Percentiles rank a stretch among this genome's conserved stretches.
phyloP scores from a whole-genome alignment of 441 rosid genomes.

The Erysimum pusillum region DNA sequence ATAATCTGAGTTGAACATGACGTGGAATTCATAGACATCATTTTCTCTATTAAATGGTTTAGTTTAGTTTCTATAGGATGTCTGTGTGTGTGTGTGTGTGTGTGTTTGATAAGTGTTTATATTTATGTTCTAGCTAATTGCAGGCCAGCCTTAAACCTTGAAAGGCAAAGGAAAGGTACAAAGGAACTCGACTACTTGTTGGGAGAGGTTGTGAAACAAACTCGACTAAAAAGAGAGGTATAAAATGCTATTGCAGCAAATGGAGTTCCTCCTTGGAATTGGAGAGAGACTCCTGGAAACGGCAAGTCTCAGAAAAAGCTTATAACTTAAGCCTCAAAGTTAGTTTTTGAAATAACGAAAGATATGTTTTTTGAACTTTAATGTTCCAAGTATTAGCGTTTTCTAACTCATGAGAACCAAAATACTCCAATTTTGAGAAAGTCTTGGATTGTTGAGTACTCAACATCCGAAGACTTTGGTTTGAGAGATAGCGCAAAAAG shows the following conservation, averaged over 20 bases:
- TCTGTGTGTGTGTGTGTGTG: slow-evolving; percentile 3
- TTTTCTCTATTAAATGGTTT: slow-evolving; percentile 28
- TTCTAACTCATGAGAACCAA: slow-evolving; percentile 15
- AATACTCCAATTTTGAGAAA: slow-evolving; percentile 34
- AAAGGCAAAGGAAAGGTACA: no score
- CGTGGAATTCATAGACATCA: neutral
- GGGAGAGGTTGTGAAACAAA: no score
- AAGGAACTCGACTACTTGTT: no score
- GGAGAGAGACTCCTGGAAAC: slow-evolving; percentile 94
- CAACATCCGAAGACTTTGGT: slow-evolving; percentile 43
- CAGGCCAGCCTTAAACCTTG: no score
- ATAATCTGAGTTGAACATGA: neutral
- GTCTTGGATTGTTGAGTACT: slow-evolving; percentile 52
- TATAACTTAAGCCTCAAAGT: slow-evolving; percentile 34
- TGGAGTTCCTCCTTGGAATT: slow-evolving; percentile 98
- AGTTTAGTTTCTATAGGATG: slow-evolving; percentile 25
- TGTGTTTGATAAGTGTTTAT: slow-evolving; percentile 24
- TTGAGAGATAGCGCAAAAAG: slow-evolving; percentile 62
- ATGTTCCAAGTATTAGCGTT: no score
- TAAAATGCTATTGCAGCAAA: slow-evolving; percentile 83
- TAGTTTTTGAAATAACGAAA: slow-evolving; percentile 19
- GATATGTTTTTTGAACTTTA: slow-evolving; percentile 9
- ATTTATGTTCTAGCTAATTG: slow-evolving; percentile 68
- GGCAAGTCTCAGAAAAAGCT: slow-evolving; percentile 55
- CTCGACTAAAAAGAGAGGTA: no score